A percentile compares a stretch with the other conserved stretches of the same genome.
phyloP scores from a whole-genome alignment of 495 filamentous ascomycete species.

The Recurvomyces mirabilis region DNA sequence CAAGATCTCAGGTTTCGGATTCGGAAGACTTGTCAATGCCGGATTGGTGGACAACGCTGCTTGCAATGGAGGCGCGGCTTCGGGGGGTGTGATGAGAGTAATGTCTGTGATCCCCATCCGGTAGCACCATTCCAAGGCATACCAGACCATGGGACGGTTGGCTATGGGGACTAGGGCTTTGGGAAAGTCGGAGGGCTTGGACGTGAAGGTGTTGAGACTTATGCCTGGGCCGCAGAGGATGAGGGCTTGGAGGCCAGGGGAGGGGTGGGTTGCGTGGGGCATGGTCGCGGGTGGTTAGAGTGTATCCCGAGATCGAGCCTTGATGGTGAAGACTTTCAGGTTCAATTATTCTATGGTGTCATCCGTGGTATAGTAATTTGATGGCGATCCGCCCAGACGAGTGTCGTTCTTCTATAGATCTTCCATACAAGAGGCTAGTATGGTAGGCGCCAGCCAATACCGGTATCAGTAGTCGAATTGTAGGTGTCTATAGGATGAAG shows the following conservation, averaged over 20 bases:
- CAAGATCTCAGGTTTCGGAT: slow-evolving; percentile 61
- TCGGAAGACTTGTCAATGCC: slow-evolving; percentile 67
- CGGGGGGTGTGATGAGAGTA: slow-evolving; percentile 68
- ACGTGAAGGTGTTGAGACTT: slow-evolving; percentile 83
- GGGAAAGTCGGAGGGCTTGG: slow-evolving; percentile 75
- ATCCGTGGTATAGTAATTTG: too few relatives aligned
- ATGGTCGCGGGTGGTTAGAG: slow-evolving; percentile 36
- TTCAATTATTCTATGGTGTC: too few relatives aligned
- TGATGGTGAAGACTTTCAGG: too few relatives aligned
- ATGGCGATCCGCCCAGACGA: too few relatives aligned
- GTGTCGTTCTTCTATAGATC: too few relatives aligned
- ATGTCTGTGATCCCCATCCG: slow-evolving; percentile 67
- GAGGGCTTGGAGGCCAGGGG: slow-evolving; percentile 79
- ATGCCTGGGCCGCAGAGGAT: slow-evolving; percentile 88
- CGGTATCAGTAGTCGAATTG: too few relatives aligned
- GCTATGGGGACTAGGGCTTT: slow-evolving; percentile 88
- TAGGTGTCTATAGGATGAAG: too few relatives aligned
- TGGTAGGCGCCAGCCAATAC: too few relatives aligned
- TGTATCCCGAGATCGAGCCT: too few relatives aligned
- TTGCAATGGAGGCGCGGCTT: slow-evolving; percentile 57
- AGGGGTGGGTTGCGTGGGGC: slow-evolving; percentile 62
- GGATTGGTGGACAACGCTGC: slow-evolving; percentile 77
- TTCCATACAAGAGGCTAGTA: too few relatives aligned
- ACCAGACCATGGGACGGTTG: slow-evolving; percentile 94
- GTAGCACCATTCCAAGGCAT: slow-evolving; percentile 83